Conservation (phyloP, 2,329 filamentous ascomycete genomes). For the Cephalotrichum gorgonifer region DNA sequence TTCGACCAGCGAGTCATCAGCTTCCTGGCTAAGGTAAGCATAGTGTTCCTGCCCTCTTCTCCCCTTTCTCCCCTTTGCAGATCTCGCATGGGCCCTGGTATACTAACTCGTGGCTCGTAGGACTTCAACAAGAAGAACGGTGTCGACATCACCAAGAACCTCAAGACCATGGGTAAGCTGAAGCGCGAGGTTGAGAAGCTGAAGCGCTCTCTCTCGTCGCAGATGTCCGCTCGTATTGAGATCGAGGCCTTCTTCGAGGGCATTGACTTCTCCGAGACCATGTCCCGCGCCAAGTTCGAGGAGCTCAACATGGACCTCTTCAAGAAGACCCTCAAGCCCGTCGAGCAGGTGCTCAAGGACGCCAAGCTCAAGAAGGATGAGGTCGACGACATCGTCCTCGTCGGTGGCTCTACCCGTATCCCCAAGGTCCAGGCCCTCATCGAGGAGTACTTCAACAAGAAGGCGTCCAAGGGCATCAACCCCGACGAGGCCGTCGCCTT, state of each 20-base stretch:
- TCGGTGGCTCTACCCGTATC: constrained; percentile 98
- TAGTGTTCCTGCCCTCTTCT: too few species aligned
- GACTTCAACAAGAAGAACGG: constrained; percentile 96
- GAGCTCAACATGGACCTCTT: constrained; percentile 98
- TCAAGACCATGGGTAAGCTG: constrained; percentile 98
- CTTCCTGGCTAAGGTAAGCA: constrained; percentile 68
- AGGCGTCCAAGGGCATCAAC: constrained; percentile 98
- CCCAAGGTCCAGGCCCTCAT: constrained; percentile 93
- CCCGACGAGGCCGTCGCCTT: constrained; percentile 98
- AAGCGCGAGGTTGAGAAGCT: constrained; percentile 99
- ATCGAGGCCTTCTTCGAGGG: constrained; percentile 96
- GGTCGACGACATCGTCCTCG: constrained; percentile 91
- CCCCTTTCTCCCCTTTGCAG: too few species aligned
- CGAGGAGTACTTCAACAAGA: constrained; percentile 98
- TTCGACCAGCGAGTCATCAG: constrained; percentile 97
- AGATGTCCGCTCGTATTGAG: constrained; percentile 88
- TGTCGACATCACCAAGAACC: constrained; percentile 86
- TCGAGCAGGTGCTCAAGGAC: constrained; percentile 97
- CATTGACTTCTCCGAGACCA: constrained; percentile 95
- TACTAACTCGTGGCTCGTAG: background rate
- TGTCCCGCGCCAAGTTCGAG: constrained; percentile 98
- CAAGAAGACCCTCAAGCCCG: constrained; percentile 98
- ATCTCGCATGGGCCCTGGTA: too few species aligned
- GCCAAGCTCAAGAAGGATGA: constrained; percentile 95
- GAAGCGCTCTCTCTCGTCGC: constrained; percentile 93